Percentiles rank a stretch among this genome's conserved stretches.
These are phyloP conservation scores for Rhodosorus marinus DNA, from an alignment of 23 red algal genomes.

Conservation along the genomic window DNA sequence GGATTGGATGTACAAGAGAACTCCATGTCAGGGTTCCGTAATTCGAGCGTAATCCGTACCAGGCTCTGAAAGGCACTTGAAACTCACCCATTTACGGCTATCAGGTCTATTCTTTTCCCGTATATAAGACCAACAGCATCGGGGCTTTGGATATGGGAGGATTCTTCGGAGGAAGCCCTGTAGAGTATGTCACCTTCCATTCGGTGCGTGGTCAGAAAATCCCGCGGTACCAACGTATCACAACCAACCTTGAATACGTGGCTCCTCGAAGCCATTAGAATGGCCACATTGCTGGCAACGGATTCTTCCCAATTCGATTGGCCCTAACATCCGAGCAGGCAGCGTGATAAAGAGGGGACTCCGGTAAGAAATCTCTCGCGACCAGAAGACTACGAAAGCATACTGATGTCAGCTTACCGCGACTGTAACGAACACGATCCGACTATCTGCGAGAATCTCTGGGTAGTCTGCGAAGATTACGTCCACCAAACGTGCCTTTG, in stretches of 20 bases:
- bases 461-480: no score
- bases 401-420: no score
- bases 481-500: no score
- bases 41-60: no score
- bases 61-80: no score
- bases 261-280: conserved; percentile 2
- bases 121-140: conserved; percentile 43
- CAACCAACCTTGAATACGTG: conserved; percentile 48
- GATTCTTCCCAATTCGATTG: conserved; percentile 74
- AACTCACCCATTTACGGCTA: no score
- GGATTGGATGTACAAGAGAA: no score
- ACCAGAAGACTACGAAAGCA: no score
- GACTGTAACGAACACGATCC: conserved; percentile 17
- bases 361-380: no score
- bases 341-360: no score
- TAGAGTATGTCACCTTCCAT: conserved; percentile 18
- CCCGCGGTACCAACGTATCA: conserved; percentile 30
- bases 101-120: conserved; percentile 7
- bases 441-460: background rate
- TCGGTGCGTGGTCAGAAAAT: conserved; percentile 46
- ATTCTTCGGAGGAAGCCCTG: background rate
- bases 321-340: no score
- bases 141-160: conserved; percentile 4
- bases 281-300: conserved; percentile 46
- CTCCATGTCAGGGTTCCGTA: no score